Evolutionary conservation across 2,329 filamentous ascomycete species (phyloP), one percentile per base, ranked within the genome.

Genomic region (Cladophialophora yegresii): DNA sequence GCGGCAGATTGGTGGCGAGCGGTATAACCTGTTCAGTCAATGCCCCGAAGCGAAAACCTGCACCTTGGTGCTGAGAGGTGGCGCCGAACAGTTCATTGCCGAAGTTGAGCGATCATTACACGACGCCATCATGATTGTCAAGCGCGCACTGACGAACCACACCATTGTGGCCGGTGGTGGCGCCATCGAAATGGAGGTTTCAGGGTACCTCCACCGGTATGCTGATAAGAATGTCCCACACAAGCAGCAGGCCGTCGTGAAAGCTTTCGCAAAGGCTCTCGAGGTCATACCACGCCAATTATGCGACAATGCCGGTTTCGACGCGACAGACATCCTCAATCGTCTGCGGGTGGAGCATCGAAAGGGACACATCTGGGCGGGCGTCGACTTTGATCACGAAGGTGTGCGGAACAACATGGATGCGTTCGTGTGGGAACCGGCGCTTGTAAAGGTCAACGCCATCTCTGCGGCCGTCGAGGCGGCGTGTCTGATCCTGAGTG

Each of bases 71-170:
- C 88, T 99, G 68, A 91, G 95, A 75, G 95, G 95, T 74, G 95
- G 95, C 70, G 95, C 95, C 40, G 95, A 99, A 82, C 95, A 99
- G 78, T 99, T 99, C 81, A 99, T 99, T 73, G 95, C 95, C 64
- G 95, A 99, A 79, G 95, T 97, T 1, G 95, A 99, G 83, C 91
- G 95, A 69, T 96, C 92, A 75, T 85, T 99, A 71, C 95, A 99
- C 83, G 95, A 99, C 75, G 95, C 95, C 72, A 98, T 99, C 80
- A 99, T 99, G 95, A 96, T 99, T 74, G 95, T 99, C 75, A 98
- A 98, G 87, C 92, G 96, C 67, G 92, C 95, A 30, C 92, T 98
- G 79, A 92, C 91, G 82, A 96, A 98, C 83, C 89, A 89, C 75
- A 90, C 87, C 75, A 96, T 99, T 70, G 95, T 99, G 28, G 95